Evolutionary conservation across 2,329 filamentous ascomycete genomes (phyloP), one percentile per base, ranked within the genome.

Genomic region (Fusarium irregulare): DNA sequence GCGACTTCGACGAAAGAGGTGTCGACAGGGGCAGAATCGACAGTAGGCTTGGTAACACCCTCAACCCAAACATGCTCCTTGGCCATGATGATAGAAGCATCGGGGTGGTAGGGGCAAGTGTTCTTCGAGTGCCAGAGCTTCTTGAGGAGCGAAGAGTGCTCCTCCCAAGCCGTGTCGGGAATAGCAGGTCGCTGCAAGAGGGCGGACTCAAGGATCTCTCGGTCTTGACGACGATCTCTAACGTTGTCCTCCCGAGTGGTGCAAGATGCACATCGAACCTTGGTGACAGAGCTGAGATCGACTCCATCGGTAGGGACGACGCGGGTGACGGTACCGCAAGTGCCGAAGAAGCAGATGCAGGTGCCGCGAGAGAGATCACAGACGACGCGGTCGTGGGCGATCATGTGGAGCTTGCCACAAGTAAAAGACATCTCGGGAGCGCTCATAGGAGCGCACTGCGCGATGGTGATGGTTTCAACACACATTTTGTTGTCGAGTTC

Each of bases 261-360:
- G 41, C 75, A 77, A 3, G 41, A 20, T 2, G 45, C 47, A 6
- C 74, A 76, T 0, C 69, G 66, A 0, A 66, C 16, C 42, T 73
- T 71, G 6, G 13, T 4, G 10, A 77, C 3, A 0, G 51, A 25
- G 2, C 46, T 4, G 3, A 75, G 28, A 3, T 58, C 66, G 4
- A 75, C 30, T 0, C 55, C 51, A 1, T 40, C 30, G 25, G 64
- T 55, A 0, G 41, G 25, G 5, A 59, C n/a, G 0, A 57, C 28
- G 3, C 44, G 55, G 4, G 49, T 30, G 8, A 76, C 28, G 0
- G 1, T 28, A 3, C 76, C 75, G 6, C 76, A 77, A 2, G 73
- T 75, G 0, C 74, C 76, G 4, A 76, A 72, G 46, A 59, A 75
- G 60, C 75, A 76, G 9, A 68, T 30, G 8, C 75, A 75, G 2